Base-by-base conservation (phyloP, 768 basidiomycete genomes). In the Hydnum rufescens region DNA sequence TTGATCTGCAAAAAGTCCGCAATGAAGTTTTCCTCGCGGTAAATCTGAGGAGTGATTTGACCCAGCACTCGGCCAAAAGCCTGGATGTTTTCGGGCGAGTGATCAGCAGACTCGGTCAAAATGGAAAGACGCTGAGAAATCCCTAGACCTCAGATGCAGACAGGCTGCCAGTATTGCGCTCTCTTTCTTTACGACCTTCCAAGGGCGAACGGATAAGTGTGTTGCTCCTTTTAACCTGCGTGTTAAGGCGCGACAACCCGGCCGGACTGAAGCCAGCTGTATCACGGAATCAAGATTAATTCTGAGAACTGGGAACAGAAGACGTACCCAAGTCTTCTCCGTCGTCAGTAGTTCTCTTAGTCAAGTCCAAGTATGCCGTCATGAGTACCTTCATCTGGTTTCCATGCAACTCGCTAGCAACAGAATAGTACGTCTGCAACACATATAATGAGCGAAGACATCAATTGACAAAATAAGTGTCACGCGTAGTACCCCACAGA, bases 1-100 rank as follows among this genome's bases (percentile, higher is more conserved):
- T 88, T 87, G 62, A 95, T 82, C 61, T 90, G 89, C 47, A 97
- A 68, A 65, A 96, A 96, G 59, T 90, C 84, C 5, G 80, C 75
- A 55, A 95, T 78, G 65, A 95, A 96, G 30, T 80, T 79, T 59
- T 82, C 78, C 66, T 97, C 92, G 6, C 73, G 74, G 55, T 81
- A 78, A n/a, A 95, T 73, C 53, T 78, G 71, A 3, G 76, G 74
- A 0, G 76, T 71, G 19, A 95, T 71, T 61, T 87, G 81, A 50
- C 83, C 79, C 5, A 96, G 66, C 19, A 84, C 73, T 52, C 76
- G 70, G 5, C 71, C 71, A 55, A 92, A 80, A 1, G 79, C 83
- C 87, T 95, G 60, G n/a, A 28, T 13, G 44, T 47, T 47, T 13
- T 8, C 8, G 36, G 19, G 36, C 36, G 36, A 39, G 36, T 39